Conservation (phyloP, 257 asterid species). For the Thymus quinquecostatus region DNA sequence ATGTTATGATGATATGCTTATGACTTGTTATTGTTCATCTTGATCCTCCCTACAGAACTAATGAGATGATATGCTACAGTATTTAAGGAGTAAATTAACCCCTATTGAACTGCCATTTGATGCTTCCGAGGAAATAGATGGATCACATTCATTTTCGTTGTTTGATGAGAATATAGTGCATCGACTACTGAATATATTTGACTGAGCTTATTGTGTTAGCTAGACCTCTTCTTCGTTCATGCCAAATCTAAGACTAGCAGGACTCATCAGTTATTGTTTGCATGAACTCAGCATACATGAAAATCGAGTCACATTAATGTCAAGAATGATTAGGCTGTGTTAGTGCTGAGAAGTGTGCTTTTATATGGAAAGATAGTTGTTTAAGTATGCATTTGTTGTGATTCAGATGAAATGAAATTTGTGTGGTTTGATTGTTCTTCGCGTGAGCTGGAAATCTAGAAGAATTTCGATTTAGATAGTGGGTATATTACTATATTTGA, state of each 20-base stretch:
- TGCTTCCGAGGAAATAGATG: not conserved
- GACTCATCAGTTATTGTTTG: not conserved
- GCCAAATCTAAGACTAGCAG: not conserved
- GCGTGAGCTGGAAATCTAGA: too few species aligned
- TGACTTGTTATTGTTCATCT: not conserved
- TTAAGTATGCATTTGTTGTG: too few species aligned
- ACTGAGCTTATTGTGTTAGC: not conserved
- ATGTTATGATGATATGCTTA: conserved; percentile 16
- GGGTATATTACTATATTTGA: too few species aligned
- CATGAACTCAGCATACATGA: conserved; percentile 1
- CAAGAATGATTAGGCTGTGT: not conserved
- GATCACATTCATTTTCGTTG: not conserved
- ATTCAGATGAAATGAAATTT: too few species aligned
- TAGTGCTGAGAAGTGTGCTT: too few species aligned
- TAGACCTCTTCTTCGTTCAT: not conserved
- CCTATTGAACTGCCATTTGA: not conserved
- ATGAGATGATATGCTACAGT: not conserved
- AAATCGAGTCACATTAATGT: not conserved
- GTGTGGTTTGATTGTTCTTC: too few species aligned
- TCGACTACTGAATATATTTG: not conserved
- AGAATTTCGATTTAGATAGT: too few species aligned
- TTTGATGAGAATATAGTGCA: not conserved
- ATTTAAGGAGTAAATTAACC: not conserved
- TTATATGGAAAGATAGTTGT: too few species aligned
- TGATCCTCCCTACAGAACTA: not conserved